Evolutionary conservation across 2,329 filamentous ascomycete genomes (phyloP).

Genomic region (Daldinia sp.): DNA sequence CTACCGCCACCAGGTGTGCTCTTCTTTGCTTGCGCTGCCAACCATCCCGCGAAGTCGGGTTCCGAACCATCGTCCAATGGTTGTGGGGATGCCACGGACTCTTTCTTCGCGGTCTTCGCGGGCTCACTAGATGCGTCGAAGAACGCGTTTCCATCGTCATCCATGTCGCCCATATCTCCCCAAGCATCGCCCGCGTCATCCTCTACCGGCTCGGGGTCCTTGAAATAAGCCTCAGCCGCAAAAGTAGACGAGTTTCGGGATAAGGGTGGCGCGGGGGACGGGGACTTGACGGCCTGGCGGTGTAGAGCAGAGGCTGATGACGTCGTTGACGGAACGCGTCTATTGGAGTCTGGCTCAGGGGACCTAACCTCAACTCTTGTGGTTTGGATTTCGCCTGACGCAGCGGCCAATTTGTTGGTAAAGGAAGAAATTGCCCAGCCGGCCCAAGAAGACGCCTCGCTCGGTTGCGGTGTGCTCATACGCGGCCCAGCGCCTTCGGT

Average conservation of each 20-base stretch:
- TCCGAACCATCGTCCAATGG: constrained; percentile 87
- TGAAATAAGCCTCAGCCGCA: constrained; percentile 55
- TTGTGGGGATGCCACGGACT: constrained; percentile 54
- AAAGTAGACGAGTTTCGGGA: constrained; percentile 64
- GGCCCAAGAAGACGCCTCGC: constrained; percentile 76
- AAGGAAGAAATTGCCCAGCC: constrained; percentile 99
- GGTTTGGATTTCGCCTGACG: constrained; percentile 85
- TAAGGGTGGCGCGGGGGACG: constrained; percentile 56
- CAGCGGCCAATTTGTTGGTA: constrained; percentile 89
- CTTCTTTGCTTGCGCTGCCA: constrained; percentile 88
- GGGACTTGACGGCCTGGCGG: constrained; percentile 69
- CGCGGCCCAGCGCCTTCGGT: constrained; percentile 68
- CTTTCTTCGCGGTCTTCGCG: constrained; percentile 49
- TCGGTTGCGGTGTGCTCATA: constrained; percentile 81
- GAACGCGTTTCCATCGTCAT: constrained; percentile 62
- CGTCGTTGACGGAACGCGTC: constrained; percentile 56
- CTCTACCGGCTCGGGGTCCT: constrained; percentile 59
- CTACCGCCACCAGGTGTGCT: constrained; percentile 60
- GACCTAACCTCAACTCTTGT: constrained; percentile 50
- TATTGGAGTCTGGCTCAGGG: constrained; percentile 51
- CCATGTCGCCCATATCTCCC: constrained; percentile 73
- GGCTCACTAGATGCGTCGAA: constrained; percentile 52
- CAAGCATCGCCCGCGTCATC: constrained; percentile 76
- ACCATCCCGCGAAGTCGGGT: constrained; percentile 95
- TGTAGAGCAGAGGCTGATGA: constrained; percentile 71